Evolutionary conservation across 192 early-diverging fungal genomes (phyloP), one percentile per base, ranked within the genome.

Genomic region (Linnemannia elongata): DNA sequence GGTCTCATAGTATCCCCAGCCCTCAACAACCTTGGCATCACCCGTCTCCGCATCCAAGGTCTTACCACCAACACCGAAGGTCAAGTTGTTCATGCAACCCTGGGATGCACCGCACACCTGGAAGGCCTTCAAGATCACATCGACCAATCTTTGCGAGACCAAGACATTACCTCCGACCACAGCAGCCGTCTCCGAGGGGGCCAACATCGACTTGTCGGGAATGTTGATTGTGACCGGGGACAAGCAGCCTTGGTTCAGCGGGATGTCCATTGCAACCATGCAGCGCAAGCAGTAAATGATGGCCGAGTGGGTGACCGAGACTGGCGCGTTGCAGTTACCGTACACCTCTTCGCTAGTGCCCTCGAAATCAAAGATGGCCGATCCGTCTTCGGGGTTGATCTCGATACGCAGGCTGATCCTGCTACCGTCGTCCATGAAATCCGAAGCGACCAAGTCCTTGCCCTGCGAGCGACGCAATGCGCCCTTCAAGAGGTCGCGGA

Each of bases 81-180:
- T 99, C 69, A 99, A 89, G 80, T 99, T 99, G 92, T 99, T 99
- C 92, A 95, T 96, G 87, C 96, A 97, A 0, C 98, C 95, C 87
- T 99, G 97, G 33, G 94, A 96, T 0, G 98, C 97, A 5, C 97
- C 97, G 76, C 96, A 96, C 0, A 96, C 97, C 20, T 92, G 89
- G 84, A 99, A 99, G 5, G 97, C 96, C 49, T 96, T 94, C 18
- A 99, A 82, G 55, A 99, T 93, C 27, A 98, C 97, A 80, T 99
- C 98, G 24, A 96, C 96, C 13, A 99, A 80, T 39, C 98, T 91
- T 89, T 99, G 98, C 45, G 95, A 96, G 0, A 98, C 98, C 87
- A 98, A 86, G 3, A 99, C 98, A 75, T 99, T 99, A 49, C 98
- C 98, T 66, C 98, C 98, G 20, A 99, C 98, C 1, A 99, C 98